phyloP scores from a whole-genome alignment of 441 rosid species.

The Capsella rubella region DNA sequence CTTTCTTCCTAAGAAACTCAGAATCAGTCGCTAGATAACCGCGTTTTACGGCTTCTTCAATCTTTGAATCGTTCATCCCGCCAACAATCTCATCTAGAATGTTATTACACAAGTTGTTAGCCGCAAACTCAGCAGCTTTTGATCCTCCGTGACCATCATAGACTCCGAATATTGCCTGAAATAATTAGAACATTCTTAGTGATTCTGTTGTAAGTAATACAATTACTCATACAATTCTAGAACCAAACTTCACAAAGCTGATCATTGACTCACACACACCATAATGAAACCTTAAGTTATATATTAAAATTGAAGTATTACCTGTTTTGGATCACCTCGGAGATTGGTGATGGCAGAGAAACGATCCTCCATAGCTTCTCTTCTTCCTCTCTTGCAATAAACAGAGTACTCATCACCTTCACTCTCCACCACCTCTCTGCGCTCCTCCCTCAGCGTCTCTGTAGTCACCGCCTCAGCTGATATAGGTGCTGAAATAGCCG shows the following conservation, averaged over 20 bases:
- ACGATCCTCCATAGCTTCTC: constrained; percentile 76
- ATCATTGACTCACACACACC: background rate
- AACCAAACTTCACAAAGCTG: too few relatives aligned
- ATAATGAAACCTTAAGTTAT: background rate
- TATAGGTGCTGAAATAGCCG: constrained; percentile 30
- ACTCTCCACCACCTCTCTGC: constrained; percentile 36
- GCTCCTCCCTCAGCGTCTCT: constrained; percentile 38
- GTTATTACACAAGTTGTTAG: constrained; percentile 58
- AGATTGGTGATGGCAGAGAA: constrained; percentile 55
- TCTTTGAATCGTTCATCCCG: constrained; percentile 34
- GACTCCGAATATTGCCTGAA: constrained; percentile 77
- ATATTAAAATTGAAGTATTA: constrained; percentile 21
- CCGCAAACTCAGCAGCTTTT: constrained; percentile 69
- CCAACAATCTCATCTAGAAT: constrained; percentile 48
- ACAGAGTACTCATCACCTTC: constrained; percentile 64
- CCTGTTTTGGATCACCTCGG: constrained; percentile 60
- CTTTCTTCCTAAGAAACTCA: constrained; percentile 55
- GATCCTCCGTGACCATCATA: constrained; percentile 81
- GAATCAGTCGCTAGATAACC: constrained; percentile 65
- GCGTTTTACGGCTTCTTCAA: constrained; percentile 51
- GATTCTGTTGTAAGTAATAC: background rate
- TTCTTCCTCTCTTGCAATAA: constrained; percentile 68
- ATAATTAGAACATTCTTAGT: background rate
- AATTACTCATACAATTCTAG: background rate
- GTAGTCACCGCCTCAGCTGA: background rate